phyloP scores from a whole-genome alignment of 306 rosid species.

The Castanopsis chinensis region DNA sequence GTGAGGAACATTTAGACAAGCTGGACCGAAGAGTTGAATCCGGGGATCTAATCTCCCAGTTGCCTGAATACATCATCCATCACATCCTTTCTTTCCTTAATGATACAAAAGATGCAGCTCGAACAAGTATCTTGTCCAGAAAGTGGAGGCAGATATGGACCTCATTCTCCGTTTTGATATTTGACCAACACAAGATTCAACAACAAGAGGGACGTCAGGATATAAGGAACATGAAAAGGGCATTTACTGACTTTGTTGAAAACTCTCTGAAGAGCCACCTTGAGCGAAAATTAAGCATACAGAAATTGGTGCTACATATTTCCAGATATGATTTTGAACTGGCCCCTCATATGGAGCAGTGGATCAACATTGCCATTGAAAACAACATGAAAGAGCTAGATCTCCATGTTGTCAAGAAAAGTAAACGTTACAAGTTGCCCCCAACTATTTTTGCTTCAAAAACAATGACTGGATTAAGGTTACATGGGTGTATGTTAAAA shows the following conservation, averaged over 20 bases:
- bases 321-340: slow-evolving; percentile 10
- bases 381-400: slow-evolving; percentile 37
- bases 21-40: slow-evolving; percentile 13
- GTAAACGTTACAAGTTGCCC: slow-evolving; percentile 18
- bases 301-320: slow-evolving; percentile 32
- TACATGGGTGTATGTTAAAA: slow-evolving; percentile 32
- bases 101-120: slow-evolving; percentile 31
- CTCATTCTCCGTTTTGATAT: slow-evolving; percentile 41
- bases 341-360: slow-evolving; percentile 1
- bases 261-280: slow-evolving; percentile 5
- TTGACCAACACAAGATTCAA: slow-evolving; percentile 31
- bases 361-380: slow-evolving; percentile 14
- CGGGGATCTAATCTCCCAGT: slow-evolving; percentile 26
- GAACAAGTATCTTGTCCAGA: slow-evolving; percentile 53
- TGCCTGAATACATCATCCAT: slow-evolving; percentile 56
- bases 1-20: neutral
- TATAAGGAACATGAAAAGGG: neutral
- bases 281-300: neutral
- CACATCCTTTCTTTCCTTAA: slow-evolving; percentile 40
- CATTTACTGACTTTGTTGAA: slow-evolving; percentile 23
- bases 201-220: slow-evolving; percentile 12
- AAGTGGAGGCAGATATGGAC: slow-evolving; percentile 54
- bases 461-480: slow-evolving; percentile 29
- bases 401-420: slow-evolving; percentile 14
- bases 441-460: slow-evolving; percentile 1